Percentiles rank a stretch among this genome's conserved stretches.
These are phyloP conservation scores for Phytophthora pisi DNA, from an alignment of 352 stramenopile genomes.

Conservation along the genomic window DNA sequence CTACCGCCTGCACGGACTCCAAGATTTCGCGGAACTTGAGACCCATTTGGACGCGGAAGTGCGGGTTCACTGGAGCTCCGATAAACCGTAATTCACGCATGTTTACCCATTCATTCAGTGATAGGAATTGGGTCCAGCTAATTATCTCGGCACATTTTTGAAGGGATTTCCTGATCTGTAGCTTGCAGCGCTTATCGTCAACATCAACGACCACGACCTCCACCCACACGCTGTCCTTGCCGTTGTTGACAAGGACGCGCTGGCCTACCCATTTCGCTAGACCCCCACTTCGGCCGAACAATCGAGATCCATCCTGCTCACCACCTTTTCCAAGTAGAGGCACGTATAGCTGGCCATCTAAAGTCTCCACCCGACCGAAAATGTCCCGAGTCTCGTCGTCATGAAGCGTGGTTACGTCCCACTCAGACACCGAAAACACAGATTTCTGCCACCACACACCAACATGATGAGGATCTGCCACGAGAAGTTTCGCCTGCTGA, in stretches of 20 bases:
- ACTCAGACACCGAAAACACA: slow-evolving; percentile 51
- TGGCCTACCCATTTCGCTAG: slow-evolving; percentile 64
- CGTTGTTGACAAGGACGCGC: slow-evolving; percentile 68
- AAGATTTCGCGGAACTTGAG: slow-evolving; percentile 65
- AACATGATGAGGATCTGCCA: slow-evolving; percentile 54
- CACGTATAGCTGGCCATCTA: slow-evolving; percentile 70
- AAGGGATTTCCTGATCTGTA: slow-evolving; percentile 65
- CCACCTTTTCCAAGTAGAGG: slow-evolving; percentile 43
- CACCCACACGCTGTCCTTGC: slow-evolving; percentile 72
- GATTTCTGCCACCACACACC: slow-evolving; percentile 78
- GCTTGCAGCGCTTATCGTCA: slow-evolving; percentile 69
- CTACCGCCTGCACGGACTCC: slow-evolving; percentile 61
- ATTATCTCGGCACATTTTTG: slow-evolving; percentile 37
- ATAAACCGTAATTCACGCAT: slow-evolving; percentile 61
- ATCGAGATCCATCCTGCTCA: slow-evolving; percentile 44
- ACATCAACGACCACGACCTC: slow-evolving; percentile 61
- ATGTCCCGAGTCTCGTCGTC: slow-evolving; percentile 59
- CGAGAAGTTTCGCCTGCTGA: slow-evolving; percentile 54
- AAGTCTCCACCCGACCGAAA: slow-evolving; percentile 48
- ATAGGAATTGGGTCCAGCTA: slow-evolving; percentile 51
- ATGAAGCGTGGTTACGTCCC: slow-evolving; percentile 65
- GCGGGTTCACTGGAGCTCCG: slow-evolving; percentile 53
- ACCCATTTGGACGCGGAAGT: slow-evolving; percentile 73
- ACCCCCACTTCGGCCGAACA: slow-evolving; percentile 44
- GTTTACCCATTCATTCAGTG: slow-evolving; percentile 54